Evolutionary conservation across 805 yeast species (phyloP).

Genomic region (Yarrowia osloensis): DNA sequence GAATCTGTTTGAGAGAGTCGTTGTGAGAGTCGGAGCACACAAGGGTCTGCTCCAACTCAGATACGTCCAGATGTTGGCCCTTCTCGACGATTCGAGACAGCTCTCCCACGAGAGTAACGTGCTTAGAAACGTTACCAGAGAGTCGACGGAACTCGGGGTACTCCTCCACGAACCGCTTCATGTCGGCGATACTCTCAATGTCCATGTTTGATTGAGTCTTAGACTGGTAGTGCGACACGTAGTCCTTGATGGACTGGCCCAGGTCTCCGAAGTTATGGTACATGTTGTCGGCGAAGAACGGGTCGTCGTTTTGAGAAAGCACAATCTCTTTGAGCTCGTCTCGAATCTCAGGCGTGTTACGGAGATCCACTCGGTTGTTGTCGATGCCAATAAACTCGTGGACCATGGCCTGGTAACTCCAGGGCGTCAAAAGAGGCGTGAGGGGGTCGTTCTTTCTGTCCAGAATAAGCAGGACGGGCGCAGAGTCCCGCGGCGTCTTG

Average conservation of each 20-base stretch:
- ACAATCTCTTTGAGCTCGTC: slow-evolving; percentile 66
- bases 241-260: slow-evolving; percentile 46
- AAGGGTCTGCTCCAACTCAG: slow-evolving; percentile 87
- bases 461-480: slow-evolving; percentile 72
- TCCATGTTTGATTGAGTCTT: slow-evolving; percentile 75
- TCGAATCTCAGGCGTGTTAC: slow-evolving; percentile 55
- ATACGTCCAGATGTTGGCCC: slow-evolving; percentile 73
- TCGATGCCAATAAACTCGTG: slow-evolving; percentile 84
- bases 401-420: slow-evolving; percentile 98
- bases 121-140: slow-evolving; percentile 86
- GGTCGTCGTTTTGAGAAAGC: slow-evolving; percentile 62
- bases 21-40: slow-evolving; percentile 64
- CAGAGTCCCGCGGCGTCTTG: slow-evolving; percentile 55
- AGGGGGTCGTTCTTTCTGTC: slow-evolving; percentile 90
- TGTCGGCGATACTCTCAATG: slow-evolving; percentile 78
- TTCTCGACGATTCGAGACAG: slow-evolving; percentile 69
- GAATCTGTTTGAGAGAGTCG: slow-evolving; percentile 57
- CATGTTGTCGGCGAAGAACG: slow-evolving; percentile 78
- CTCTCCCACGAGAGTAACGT: slow-evolving; percentile 86
- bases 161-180: slow-evolving; percentile 86
- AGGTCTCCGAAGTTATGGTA: slow-evolving; percentile 91
- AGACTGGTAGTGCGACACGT: slow-evolving; percentile 42
- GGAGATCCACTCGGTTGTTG: slow-evolving; percentile 75
- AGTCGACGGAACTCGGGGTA: slow-evolving; percentile 91
- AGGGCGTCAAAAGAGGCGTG: slow-evolving; percentile 88